These are phyloP conservation scores for Alternaria angustiovoidea DNA, from an alignment of 2,329 filamentous ascomycete genomes.

Conservation along the genomic window DNA sequence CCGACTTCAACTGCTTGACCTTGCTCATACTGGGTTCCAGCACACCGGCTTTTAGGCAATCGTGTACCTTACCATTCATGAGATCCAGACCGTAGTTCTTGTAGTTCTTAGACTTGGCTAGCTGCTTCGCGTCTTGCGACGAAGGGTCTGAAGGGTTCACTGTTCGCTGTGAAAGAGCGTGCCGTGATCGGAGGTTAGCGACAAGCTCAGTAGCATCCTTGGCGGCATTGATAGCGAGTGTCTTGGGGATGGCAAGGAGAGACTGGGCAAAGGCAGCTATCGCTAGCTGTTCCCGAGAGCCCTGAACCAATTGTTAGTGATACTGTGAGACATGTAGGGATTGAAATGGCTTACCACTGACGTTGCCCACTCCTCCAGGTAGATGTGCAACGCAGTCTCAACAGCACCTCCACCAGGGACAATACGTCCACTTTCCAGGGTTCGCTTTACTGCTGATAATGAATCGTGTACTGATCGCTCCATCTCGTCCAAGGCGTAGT, in stretches of 20 bases:
- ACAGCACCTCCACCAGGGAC: constrained; percentile 96
- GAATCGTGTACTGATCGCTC: constrained; percentile 98
- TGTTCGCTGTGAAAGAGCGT: constrained; percentile 92
- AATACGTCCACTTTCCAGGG: constrained; percentile 93
- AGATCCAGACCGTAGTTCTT: constrained; percentile 98
- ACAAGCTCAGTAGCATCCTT: constrained; percentile 96
- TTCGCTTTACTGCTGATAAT: constrained; percentile 94
- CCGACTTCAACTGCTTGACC: constrained; percentile 96
- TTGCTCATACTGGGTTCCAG: constrained; percentile 98
- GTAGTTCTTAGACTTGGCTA: constrained; percentile 95
- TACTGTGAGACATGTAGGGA: not conserved
- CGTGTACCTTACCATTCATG: constrained; percentile 85
- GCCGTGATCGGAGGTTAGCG: constrained; percentile 90
- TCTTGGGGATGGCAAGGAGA: constrained; percentile 94
- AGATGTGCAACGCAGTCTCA: constrained; percentile 98
- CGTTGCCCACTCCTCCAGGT: constrained; percentile 97
- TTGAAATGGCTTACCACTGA: constrained; percentile 72
- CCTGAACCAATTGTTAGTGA: constrained; percentile 50
- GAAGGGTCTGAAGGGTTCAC: constrained; percentile 68
- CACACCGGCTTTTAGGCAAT: constrained; percentile 93
- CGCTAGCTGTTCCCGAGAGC: constrained; percentile 94
- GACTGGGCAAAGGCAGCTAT: constrained; percentile 97
- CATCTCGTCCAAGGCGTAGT: constrained; percentile 98
- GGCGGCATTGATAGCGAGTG: constrained; percentile 93
- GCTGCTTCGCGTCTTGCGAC: constrained; percentile 81